Evolutionary conservation across 345 rosid species (phyloP), one percentile per base, ranked within the genome.

Genomic region (Cardamine occulta): DNA sequence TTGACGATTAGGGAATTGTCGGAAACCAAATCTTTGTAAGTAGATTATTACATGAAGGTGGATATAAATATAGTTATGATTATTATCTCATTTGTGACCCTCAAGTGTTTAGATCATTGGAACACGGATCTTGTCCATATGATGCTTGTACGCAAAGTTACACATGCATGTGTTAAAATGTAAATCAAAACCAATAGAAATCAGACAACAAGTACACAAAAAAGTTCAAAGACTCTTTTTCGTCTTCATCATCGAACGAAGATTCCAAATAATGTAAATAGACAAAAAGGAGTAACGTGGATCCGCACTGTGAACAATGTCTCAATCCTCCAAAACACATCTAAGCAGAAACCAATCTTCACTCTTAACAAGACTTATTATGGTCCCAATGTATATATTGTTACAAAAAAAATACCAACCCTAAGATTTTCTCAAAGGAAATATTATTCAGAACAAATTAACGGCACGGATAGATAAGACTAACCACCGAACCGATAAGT

Each of bases 41-140:
- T 68, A 68, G 80, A 80, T 56, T 82, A 64, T 53, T 86, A 48
- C 45, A 82, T 88, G 66, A 57, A 74, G 34, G 23, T 29, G 71
- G 19, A 48, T 8, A 58, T 48, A 48, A 5, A 56, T 57, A 66
- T 58, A 66, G 60, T 26, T 35, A 66, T 48, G 44, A 74, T 49
- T 8, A 48, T 18, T 23, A 19, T 64, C 14, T n/a, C 8, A 31
- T 32, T 21, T 44, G 57, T 23, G 58, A 44, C 28, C 53, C 2
- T 63, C 23, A 53, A 73, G 21, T 45, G 7, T 73, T 29, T 19
- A 42, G 40, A 53, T 52, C 10, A 39, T 72, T n/a, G 7, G 28
- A 32, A 21, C 48, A 60, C 24, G n/a, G 48, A 34, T 23, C 57
- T 32, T 47, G 24, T 7, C 39, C 58, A 55, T n/a, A 37, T 23